Base-by-base conservation (phyloP, 2,329 filamentous ascomycete genomes). In the Neoarthrinium moseri region DNA sequence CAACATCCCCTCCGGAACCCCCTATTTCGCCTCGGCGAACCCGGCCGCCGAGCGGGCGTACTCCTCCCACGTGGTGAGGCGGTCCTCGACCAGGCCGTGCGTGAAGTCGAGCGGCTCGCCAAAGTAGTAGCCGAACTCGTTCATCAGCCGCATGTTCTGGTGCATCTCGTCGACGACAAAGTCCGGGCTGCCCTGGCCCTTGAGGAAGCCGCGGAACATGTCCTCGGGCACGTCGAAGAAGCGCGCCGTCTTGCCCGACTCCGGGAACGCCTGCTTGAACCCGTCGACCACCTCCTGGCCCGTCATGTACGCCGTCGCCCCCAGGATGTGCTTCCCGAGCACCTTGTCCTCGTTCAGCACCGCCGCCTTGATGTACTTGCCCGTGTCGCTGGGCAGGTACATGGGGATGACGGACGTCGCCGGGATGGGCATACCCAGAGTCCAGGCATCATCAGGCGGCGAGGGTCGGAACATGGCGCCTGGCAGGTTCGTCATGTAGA, bases 91-190 rank as follows among this genome's bases (percentile, higher is more conserved):
- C 47, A 67, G 50, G 38, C 48, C 51, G 21, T 63, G 65, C 47
- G 65, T 69, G 49, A 66, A 63, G 3, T 71, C 63, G 36, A 76
- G 60, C 30, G 56, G 51, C 37, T 51, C 72, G 8, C 74, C 73
- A 5, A 69, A 71, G 54, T 70, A 82, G 51, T 82, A 82, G 0
- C 78, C 77, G 23, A 68, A 74, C 18, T 74, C 68, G 44, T 72
- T 65, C 47, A 81, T 59, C 37, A 82, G 63, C 32, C 71, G 60
- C 59, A 78, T 72, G 49, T 78, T 82, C 60, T 81, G 72, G 26
- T 74, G 61, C 56, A 81, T 46, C 57, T 82, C 78, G 46, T 75
- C 65, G 17, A 67, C 65, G 53, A 64, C 62, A 20, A 65, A 61
- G 8, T 69, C 65, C 2, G 70, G 67, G 51, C 68, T 41, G 6